Conservation (phyloP, 305 asterid genomes). For the Solanum hybrid region DNA sequence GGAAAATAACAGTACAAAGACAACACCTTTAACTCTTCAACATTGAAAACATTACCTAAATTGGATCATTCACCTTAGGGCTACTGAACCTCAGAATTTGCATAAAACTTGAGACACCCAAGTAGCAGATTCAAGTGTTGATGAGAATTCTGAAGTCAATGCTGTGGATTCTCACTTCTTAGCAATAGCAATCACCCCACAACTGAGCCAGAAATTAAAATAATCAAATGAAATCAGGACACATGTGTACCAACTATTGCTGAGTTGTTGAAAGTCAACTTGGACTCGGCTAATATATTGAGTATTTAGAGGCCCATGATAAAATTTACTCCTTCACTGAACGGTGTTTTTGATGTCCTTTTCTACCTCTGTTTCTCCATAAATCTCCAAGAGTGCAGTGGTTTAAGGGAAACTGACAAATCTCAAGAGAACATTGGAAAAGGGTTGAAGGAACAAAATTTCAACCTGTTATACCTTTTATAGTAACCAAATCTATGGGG, state of each 20-base stretch:
- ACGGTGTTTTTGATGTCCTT: neutral
- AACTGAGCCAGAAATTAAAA: neutral
- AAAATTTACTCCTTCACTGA: neutral
- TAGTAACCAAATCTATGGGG: neutral
- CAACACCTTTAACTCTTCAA: neutral
- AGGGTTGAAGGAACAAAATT: neutral
- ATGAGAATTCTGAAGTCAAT: neutral
- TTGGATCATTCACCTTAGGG: neutral
- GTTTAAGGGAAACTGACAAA: neutral
- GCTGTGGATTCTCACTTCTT: neutral
- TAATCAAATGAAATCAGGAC: neutral
- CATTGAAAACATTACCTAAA: neutral
- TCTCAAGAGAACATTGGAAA: neutral
- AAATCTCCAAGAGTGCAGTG: neutral
- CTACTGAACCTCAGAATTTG: neutral
- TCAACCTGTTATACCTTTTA: neutral
- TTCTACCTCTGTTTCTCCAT: neutral
- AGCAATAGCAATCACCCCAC: neutral
- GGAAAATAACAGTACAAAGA: neutral
- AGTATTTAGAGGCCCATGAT: neutral
- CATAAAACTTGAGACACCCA: conserved; percentile 8
- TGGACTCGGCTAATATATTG: neutral
- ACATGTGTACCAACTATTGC: neutral
- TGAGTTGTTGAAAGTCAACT: neutral
- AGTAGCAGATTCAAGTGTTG: conserved; percentile 19